phyloP scores from a whole-genome alignment of 2,329 filamentous ascomycete species.

The Magnaporthiopsis poae region DNA sequence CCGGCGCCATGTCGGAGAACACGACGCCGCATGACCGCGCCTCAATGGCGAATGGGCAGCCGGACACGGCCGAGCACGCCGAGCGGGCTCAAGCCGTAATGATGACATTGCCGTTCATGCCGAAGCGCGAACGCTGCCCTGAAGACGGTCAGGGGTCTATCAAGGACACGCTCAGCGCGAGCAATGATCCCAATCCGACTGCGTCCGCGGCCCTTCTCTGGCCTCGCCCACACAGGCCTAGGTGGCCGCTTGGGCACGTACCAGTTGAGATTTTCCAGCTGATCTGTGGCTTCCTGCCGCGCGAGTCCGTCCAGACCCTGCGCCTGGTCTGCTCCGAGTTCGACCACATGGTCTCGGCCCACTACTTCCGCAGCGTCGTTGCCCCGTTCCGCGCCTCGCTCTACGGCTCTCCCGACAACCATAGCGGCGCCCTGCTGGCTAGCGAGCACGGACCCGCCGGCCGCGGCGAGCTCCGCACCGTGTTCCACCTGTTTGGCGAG shows the following conservation, averaged over 20 bases:
- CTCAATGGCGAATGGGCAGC: background rate
- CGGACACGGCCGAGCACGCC: no score
- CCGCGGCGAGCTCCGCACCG: constrained; percentile 15
- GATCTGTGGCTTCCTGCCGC: constrained; percentile 45
- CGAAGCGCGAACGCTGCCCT: background rate
- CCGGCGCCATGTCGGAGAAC: background rate
- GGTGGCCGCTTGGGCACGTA: constrained; percentile 21
- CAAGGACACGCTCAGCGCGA: background rate
- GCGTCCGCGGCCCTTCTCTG: no score
- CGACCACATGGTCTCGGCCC: constrained; percentile 14
- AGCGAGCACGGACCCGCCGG: background rate
- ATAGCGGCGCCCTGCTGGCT: background rate
- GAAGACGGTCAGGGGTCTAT: no score
- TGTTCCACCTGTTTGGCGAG: constrained; percentile 51
- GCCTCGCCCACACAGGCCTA: background rate
- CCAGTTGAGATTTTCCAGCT: constrained; percentile 54
- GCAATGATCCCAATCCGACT: background rate
- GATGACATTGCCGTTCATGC: background rate
- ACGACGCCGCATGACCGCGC: background rate
- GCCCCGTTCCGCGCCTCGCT: constrained; percentile 57
- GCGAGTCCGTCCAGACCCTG: constrained; percentile 48
- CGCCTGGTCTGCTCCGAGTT: constrained; percentile 53
- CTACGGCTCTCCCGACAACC: constrained; percentile 29
- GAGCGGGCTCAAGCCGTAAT: background rate
- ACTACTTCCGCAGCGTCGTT: constrained; percentile 53